Conservation (phyloP, 352 stramenopile species). For the Elongisporangium senticosum region DNA sequence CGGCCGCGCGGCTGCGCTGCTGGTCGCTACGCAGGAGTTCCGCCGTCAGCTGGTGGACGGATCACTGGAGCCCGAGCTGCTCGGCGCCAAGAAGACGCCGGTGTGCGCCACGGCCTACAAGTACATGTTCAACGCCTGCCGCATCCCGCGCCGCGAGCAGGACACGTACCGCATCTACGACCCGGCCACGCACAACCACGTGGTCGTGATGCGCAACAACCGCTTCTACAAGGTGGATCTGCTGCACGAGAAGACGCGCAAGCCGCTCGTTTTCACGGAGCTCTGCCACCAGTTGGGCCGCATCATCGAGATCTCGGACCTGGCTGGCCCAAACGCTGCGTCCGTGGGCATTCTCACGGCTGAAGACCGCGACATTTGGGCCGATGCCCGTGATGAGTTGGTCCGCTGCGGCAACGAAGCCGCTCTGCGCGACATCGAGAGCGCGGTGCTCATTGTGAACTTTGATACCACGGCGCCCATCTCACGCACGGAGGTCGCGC, state of each 20-base stretch:
- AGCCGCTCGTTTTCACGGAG: conserved; percentile 50
- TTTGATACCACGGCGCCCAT: conserved; percentile 60
- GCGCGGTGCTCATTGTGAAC: conserved; percentile 59
- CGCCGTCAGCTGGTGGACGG: conserved; percentile 85
- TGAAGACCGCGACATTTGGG: conserved; percentile 71
- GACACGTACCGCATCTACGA: conserved; percentile 90
- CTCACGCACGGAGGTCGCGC: conserved; percentile 56
- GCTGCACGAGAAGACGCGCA: conserved; percentile 26
- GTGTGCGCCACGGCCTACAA: conserved; percentile 91
- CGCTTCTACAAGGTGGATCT: conserved; percentile 70
- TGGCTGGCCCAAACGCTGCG: conserved; percentile 42
- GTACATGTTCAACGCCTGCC: conserved; percentile 95
- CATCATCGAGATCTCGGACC: conserved; percentile 25
- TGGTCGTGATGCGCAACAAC: conserved; percentile 85
- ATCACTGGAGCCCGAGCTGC: conserved; percentile 78
- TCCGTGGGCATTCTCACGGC: conserved; percentile 63
- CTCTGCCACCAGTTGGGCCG: conserved; percentile 49
- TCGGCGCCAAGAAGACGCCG: conserved; percentile 87
- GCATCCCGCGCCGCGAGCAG: conserved; percentile 73
- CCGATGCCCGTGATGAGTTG: conserved; percentile 66
- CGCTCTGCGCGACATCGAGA: conserved; percentile 54
- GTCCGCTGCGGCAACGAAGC: conserved; percentile 59
- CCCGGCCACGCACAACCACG: conserved; percentile 75
- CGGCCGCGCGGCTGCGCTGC: conserved; percentile 69
- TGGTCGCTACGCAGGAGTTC: conserved; percentile 87